Conservation (phyloP, 306 rosid genomes). For the Dryas alaskensis region DNA sequence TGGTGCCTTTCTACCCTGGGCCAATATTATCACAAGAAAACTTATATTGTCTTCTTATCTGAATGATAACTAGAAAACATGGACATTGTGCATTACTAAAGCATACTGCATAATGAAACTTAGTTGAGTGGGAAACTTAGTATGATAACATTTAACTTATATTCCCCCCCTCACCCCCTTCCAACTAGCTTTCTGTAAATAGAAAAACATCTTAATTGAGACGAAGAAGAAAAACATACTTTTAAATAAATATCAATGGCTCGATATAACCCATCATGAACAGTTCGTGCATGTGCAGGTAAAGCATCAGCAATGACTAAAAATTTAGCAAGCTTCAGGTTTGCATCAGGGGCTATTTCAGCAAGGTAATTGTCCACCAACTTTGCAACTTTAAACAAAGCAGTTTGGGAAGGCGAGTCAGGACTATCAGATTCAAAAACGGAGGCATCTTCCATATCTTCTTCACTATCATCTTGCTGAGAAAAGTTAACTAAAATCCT, state of each 20-base stretch:
- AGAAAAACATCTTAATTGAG: background rate
- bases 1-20: background rate
- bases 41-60: background rate
- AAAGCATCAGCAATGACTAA: conserved; percentile 81
- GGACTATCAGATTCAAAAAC: conserved; percentile 91
- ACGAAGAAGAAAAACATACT: conserved; percentile 43
- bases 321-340: conserved; percentile 86
- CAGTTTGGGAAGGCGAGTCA: conserved; percentile 76
- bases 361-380: conserved; percentile 91
- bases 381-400: conserved; percentile 78
- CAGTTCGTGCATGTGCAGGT: conserved; percentile 84
- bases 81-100: background rate
- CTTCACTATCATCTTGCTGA: conserved; percentile 97
- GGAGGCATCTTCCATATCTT: conserved; percentile 76
- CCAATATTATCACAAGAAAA: background rate
- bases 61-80: conserved; percentile 9
- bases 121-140: no score
- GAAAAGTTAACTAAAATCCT: conserved; percentile 82
- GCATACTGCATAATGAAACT: background rate
- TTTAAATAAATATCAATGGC: conserved; percentile 89
- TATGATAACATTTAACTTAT: background rate
- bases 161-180: background rate
- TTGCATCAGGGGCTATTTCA: conserved; percentile 96
- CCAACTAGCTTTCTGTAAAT: background rate
- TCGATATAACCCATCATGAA: conserved; percentile 87